Conservation (phyloP, 192 early-diverging fungal species). For the Entomortierella beljakovae region DNA sequence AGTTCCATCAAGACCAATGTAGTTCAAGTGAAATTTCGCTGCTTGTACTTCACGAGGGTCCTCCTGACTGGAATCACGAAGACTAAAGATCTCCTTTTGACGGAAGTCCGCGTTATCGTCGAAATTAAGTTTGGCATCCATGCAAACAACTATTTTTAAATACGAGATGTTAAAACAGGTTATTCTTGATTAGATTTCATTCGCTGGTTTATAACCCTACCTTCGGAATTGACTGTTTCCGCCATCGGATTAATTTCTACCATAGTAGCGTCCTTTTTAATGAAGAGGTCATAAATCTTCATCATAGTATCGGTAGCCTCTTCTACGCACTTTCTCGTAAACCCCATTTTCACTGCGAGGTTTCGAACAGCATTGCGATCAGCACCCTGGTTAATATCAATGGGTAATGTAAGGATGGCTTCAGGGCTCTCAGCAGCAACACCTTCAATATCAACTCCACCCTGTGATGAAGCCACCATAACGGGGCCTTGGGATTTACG, state of each 20-base stretch:
- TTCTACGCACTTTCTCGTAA: conserved; percentile 81
- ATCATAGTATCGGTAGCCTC: conserved; percentile 92
- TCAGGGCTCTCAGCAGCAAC: conserved; percentile 97
- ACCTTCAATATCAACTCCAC: conserved; percentile 97
- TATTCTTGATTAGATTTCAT: too few relatives aligned
- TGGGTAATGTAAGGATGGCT: conserved; percentile 91
- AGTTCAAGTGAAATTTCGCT: conserved; percentile 97
- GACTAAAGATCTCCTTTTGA: conserved; percentile 88
- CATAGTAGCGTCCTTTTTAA: conserved; percentile 97
- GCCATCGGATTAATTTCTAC: conserved; percentile 99
- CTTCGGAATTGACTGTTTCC: conserved; percentile 89
- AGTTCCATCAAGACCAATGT: conserved; percentile 98
- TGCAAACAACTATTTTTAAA: conserved; percentile 76
- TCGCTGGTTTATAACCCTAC: too few relatives aligned
- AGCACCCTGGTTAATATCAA: conserved; percentile 92
- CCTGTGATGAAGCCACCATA: conserved; percentile 96
- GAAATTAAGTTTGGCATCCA: conserved; percentile 99
- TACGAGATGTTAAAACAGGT: too few relatives aligned
- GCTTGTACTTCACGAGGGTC: conserved; percentile 98
- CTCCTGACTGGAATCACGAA: conserved; percentile 96
- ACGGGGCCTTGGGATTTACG: conserved; percentile 95
- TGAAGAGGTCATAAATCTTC: conserved; percentile 96
- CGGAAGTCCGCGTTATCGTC: conserved; percentile 99
- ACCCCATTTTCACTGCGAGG: conserved; percentile 91
- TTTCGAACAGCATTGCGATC: conserved; percentile 76